Base-by-base conservation (phyloP, 495 filamentous ascomycete genomes). In the Chaetomium cochliodes region DNA sequence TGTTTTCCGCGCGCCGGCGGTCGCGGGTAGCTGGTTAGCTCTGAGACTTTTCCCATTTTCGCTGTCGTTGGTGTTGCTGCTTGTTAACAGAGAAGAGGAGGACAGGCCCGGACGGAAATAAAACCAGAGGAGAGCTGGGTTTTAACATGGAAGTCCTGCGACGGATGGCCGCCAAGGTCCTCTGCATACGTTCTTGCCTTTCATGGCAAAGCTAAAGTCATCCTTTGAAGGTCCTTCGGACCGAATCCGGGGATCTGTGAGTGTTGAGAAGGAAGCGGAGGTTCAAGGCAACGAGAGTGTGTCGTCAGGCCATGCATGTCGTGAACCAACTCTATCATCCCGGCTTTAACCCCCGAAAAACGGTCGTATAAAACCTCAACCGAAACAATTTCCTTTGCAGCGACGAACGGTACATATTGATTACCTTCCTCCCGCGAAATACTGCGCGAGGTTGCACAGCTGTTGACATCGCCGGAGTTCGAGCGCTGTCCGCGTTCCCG, bases 41-140 rank as follows among this genome's bases (percentile, higher is more conserved):
- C 54, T 15, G 62, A n/a, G 3, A 30, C n/a, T 23, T 25, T 58
- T 0, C 55, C 62, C 62, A 64, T 64, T 53, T 46, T 22, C 49
- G n/a, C 2, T 28, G 60, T 41, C 49, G 53, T 51, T 30, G 33
- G 7, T 30, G 44, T 25, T 22, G 33, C 7, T 33, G 30, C 30
- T 37, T 37, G 54, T 39, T 25, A 26, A 20, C 28, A 18, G 33
- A 44, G 28, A 58, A 15, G 28, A 62, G 37, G 15, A 37, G 3
- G n/a, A 52, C 26, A 7, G 16, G 42, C 3, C 16, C 28, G 20
- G 33, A 6, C 33, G 33, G 33, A 37, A 37, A 37, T 37, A 37
- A 8, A 37, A 8, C 33, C 33, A 1, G 13, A 6, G 13, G 5
- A 22, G 11, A 47, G 53, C 22, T 41, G 13, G 4, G 11, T 20